Evolutionary conservation across 768 basidiomycete genomes (phyloP).

Genomic region (Daedaleopsis nitida): DNA sequence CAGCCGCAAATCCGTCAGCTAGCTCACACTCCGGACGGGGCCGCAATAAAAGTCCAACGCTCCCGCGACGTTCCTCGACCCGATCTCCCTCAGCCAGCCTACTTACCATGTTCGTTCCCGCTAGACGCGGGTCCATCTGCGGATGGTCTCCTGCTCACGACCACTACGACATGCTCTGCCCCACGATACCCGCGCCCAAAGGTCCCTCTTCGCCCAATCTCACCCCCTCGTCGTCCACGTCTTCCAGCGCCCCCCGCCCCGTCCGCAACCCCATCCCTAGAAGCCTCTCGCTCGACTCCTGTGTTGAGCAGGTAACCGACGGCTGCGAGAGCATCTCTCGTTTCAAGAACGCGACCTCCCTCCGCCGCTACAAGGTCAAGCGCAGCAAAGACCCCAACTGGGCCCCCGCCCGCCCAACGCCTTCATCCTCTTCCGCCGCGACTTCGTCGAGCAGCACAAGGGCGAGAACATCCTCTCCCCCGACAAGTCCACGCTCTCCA

Average conservation of each 20-base stretch:
- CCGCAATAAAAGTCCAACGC: conserved; percentile 18
- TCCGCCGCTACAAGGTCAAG: conserved; percentile 40
- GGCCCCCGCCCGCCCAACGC: conserved; percentile 69
- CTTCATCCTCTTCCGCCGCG: conserved; percentile 75
- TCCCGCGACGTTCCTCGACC: conserved; percentile 18
- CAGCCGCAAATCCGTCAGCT: not conserved
- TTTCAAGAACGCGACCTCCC: conserved; percentile 35
- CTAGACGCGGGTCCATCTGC: conserved; percentile 16
- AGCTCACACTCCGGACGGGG: conserved; percentile 12
- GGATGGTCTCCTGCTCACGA: conserved; percentile 20
- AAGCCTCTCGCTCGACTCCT: conserved; percentile 19
- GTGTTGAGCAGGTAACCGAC: not conserved
- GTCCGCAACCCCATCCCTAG: conserved; percentile 7
- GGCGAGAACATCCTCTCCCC: conserved; percentile 30
- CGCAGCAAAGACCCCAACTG: conserved; percentile 53
- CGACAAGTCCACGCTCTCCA: conserved; percentile 63
- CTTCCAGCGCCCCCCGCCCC: conserved; percentile 4
- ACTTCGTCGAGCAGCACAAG: conserved; percentile 53
- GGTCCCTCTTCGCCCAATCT: not conserved
- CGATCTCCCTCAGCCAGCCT: conserved; percentile 4
- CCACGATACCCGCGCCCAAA: conserved; percentile 2
- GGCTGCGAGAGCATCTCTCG: not conserved
- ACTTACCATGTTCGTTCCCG: conserved; percentile 15
- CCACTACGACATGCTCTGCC: conserved; percentile 9
- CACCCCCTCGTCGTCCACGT: not conserved